Evolutionary conservation across 139 green algal species (phyloP), one percentile per base, ranked within the genome.

Genomic region (Pedinophyceae sp.): DNA sequence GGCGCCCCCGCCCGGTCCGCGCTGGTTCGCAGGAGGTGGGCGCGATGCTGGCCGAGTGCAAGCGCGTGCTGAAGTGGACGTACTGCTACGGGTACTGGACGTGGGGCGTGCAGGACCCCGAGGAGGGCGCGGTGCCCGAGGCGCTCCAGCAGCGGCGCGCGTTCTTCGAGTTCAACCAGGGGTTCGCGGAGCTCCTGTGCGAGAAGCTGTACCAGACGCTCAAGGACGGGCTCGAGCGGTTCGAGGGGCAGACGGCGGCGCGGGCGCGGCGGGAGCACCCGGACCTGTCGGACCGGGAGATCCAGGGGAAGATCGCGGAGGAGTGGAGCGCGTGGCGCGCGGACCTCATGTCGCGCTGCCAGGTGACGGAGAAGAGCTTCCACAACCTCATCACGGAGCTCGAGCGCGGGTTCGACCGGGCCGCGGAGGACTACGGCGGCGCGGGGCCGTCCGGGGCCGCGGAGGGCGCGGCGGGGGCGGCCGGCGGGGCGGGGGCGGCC

Each of bases 31-130:
- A 60, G 27, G 75, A 90, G 78, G 75, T 83, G 55, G 28, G 60
- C 1, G 23, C 30, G 19, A 69, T 85, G 77, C 65, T 93, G 34
- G 69, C 94, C 19, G 78, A 95, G 50, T 98, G 91, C 75, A 70
- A 87, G 22, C 77, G 88, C 34, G 79, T 94, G n/a, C 73, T 98
- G 15, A 97, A 95, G 73, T 98, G 90, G 86, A 95, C 89, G 34
- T 97, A 97, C 62, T 80, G 82, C 13, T 93, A 84, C 48, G 89
- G 87, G 16, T 97, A 87, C 71, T 97, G 94, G 74, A 62, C 58
- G 29, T 93, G n/a, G n/a, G n/a, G n/a, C n/a, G n/a, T 88, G 61
- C 70, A 68, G 25, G 69, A 83, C 18, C 26, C 58, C 24, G 67
- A 66, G 13, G 46, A 39, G 24, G 16, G 27, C 4, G 39, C 13